These are phyloP conservation scores for Aspergillus pseudotamarii DNA, from an alignment of 2,329 filamentous ascomycete genomes.

Conservation along the genomic window DNA sequence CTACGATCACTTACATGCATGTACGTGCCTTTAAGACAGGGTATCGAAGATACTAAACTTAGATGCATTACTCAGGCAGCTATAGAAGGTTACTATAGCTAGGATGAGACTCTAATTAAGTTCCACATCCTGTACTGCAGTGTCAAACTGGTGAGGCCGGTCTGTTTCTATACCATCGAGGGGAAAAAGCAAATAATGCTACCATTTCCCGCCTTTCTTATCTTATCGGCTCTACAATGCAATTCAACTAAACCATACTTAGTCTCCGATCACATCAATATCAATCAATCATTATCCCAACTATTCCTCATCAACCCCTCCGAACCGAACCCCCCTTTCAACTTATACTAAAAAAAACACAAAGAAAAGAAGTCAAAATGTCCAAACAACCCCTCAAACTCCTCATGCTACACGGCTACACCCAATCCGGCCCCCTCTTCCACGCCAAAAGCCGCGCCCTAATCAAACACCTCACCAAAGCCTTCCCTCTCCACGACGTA, in stretches of 20 bases:
- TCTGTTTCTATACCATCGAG: neutral
- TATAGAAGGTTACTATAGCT: too few relatives aligned
- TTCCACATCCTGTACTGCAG: neutral
- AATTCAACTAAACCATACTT: neutral
- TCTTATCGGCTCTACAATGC: neutral
- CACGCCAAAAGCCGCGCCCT: conserved; percentile 85
- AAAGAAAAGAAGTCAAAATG: neutral
- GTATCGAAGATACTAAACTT: too few relatives aligned
- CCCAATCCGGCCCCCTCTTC: conserved; percentile 85
- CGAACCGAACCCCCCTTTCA: neutral
- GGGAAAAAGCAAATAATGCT: neutral
- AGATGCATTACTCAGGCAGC: rapidly evolving
- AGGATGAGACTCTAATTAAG: neutral
- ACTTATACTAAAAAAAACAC: neutral
- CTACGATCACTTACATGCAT: neutral
- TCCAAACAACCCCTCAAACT: conserved; percentile 57
- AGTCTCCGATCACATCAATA: neutral
- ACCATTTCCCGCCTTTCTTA: neutral
- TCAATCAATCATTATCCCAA: neutral
- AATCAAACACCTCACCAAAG: conserved; percentile 76
- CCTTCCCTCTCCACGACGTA: conserved; percentile 65
- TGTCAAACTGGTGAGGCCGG: neutral
- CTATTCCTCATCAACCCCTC: neutral
- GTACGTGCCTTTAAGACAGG: neutral
- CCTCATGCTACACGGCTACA: conserved; percentile 84